Evolutionary conservation across 2,329 filamentous ascomycete genomes (phyloP).

Genomic region (Aureobasidium mangrovei): DNA sequence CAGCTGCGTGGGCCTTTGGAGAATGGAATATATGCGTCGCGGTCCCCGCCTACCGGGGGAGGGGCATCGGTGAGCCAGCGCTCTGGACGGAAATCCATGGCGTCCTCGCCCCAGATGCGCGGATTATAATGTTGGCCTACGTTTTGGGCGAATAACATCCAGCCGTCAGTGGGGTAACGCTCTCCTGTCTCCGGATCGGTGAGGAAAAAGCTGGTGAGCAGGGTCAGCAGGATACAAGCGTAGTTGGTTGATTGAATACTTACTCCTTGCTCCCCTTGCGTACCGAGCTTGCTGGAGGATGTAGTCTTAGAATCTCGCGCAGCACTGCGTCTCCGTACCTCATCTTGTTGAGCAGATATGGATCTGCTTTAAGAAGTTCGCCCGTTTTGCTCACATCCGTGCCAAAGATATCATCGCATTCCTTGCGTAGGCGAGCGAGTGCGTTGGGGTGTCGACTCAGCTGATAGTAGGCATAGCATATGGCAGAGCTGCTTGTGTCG

Average conservation of each 20-base stretch:
- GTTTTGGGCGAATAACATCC: slow-evolving; percentile 35
- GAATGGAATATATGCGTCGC: slow-evolving; percentile 10
- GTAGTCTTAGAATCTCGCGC: slow-evolving; percentile 46
- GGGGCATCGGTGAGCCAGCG: slow-evolving; percentile 31
- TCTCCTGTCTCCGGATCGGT: slow-evolving; percentile 36
- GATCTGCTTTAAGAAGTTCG: slow-evolving; percentile 33
- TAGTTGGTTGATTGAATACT: neutral
- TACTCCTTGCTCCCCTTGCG: slow-evolving; percentile 26
- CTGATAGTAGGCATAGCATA: slow-evolving; percentile 33
- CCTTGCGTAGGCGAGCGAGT: slow-evolving; percentile 32
- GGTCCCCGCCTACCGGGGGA: neutral
- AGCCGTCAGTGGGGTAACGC: slow-evolving; percentile 36
- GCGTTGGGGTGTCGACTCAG: slow-evolving; percentile 29
- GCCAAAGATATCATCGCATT: slow-evolving; percentile 47
- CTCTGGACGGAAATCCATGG: slow-evolving; percentile 40
- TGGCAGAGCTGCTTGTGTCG: slow-evolving; percentile 33
- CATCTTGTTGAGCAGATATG: slow-evolving; percentile 42
- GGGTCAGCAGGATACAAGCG: neutral
- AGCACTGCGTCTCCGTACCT: slow-evolving; percentile 45
- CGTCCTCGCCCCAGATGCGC: slow-evolving; percentile 32
- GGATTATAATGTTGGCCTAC: slow-evolving; percentile 30
- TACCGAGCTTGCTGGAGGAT: slow-evolving; percentile 40
- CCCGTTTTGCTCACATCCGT: slow-evolving; percentile 29
- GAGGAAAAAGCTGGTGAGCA: slow-evolving; percentile 28
- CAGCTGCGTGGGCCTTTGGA: slow-evolving; percentile 43